Percentiles rank a stretch among this genome's conserved stretches.
Evolutionary conservation across 2,329 filamentous ascomycete species (phyloP).

Genomic region (Botrytis porri): DNA sequence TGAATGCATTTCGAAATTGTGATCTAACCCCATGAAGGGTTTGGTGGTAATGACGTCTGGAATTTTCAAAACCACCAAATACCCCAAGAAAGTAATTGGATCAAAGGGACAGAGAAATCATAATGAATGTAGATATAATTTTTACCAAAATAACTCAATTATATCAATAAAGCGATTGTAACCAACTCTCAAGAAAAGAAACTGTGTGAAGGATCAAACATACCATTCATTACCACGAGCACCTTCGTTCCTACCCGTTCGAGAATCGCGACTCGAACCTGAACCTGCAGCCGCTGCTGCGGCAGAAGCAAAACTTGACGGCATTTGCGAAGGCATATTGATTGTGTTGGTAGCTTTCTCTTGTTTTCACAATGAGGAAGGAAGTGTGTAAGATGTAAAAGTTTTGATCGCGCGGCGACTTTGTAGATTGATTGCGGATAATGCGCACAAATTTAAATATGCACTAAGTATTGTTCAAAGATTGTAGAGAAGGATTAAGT

Average conservation of each 20-base stretch:
- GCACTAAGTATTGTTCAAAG: neutral
- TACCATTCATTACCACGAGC: slow-evolving; percentile 70
- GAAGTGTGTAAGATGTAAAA: slow-evolving; percentile 1
- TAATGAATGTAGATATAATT: neutral
- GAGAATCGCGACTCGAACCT: slow-evolving; percentile 53
- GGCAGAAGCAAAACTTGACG: slow-evolving; percentile 80
- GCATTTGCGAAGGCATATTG: slow-evolving; percentile 45
- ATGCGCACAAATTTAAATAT: slow-evolving; percentile 18
- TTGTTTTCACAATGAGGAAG: neutral
- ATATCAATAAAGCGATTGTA: neutral
- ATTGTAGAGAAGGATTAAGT: slow-evolving; percentile 6
- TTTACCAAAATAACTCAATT: neutral
- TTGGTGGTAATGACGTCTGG: slow-evolving; percentile 10
- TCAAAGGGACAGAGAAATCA: neutral
- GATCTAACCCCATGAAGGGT: neutral
- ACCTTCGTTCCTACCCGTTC: slow-evolving; percentile 43
- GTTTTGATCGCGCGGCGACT: slow-evolving; percentile 14
- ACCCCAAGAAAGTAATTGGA: neutral
- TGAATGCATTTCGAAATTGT: neutral
- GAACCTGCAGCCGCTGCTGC: slow-evolving; percentile 61
- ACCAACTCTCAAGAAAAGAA: neutral
- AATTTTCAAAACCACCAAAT: neutral
- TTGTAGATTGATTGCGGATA: neutral
- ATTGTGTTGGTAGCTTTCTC: slow-evolving; percentile 10
- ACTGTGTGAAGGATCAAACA: slow-evolving; percentile 35